A percentile compares a stretch with the other conserved stretches of the same genome.
phyloP scores from a whole-genome alignment of 306 rosid genomes.

The Sphenostylis stenocarpa region DNA sequence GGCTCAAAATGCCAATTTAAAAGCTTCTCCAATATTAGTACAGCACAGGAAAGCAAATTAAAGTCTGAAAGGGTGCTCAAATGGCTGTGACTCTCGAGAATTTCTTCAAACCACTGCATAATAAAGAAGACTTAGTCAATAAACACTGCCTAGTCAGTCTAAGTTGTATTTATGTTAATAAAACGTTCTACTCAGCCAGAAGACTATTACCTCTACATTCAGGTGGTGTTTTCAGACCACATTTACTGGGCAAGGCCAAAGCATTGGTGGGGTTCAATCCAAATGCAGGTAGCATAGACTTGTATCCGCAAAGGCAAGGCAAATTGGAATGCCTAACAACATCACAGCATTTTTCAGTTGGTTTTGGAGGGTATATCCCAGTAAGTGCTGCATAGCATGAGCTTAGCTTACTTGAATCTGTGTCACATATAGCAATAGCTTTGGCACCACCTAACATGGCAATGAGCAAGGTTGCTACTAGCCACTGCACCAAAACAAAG shows the following conservation, averaged over 20 bases:
- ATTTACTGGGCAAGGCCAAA: slow-evolving; percentile 60
- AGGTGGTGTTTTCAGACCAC: slow-evolving; percentile 50
- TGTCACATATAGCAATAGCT: slow-evolving; percentile 43
- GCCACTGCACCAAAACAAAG: slow-evolving; percentile 24
- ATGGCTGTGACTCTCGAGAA: neutral
- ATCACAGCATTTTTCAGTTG: slow-evolving; percentile 48
- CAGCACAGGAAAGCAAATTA: neutral
- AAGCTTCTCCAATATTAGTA: neutral
- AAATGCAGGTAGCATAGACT: slow-evolving; percentile 42
- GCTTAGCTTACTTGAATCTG: slow-evolving; percentile 37
- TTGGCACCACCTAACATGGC: slow-evolving; percentile 35
- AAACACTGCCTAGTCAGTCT: neutral
- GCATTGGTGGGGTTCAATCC: slow-evolving; percentile 61
- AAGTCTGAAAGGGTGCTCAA: slow-evolving; percentile 16
- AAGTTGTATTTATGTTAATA: neutral
- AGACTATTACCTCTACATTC: slow-evolving; percentile 53
- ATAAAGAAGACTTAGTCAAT: neutral
- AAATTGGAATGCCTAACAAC: slow-evolving; percentile 46
- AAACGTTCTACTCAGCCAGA: neutral
- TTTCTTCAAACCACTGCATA: slow-evolving; percentile 42
- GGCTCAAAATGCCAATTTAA: neutral
- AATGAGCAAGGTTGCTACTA: slow-evolving; percentile 37
- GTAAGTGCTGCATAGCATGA: slow-evolving; percentile 55
- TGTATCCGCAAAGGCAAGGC: slow-evolving; percentile 63
- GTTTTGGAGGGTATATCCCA: slow-evolving; percentile 48